Evolutionary conservation across 257 asterid species (phyloP), one percentile per base, ranked within the genome.

Genomic region (Solanum neorickii): DNA sequence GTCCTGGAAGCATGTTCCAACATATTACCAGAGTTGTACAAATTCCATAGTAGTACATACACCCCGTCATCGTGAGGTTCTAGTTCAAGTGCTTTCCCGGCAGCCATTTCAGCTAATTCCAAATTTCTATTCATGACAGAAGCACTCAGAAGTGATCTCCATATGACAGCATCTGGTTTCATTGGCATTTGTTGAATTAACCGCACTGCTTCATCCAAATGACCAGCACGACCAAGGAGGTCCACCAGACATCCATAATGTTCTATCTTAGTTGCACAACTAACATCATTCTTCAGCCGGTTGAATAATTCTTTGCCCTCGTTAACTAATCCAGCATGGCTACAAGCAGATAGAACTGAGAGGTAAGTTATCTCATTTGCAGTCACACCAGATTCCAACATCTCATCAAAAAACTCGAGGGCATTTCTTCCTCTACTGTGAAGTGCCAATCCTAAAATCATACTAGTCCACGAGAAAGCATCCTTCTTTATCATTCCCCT

Each of bases 241-340:
- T 95, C 95, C 29, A 94, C 94, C 94, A 94, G 91, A 75, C 96
- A 93, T 73, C 98, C 98, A 86, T 90, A 95, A 89, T 94, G 98
- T 89, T 91, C 94, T 23, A 95, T 87, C 76, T 83, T 86, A 21
- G 96, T 93, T 89, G 88, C 89, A 89, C 92, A 86, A 37, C 76
- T 88, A 78, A 87, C 87, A 39, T 83, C 35, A 39, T 44, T 84
- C 41, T 86, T 49, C 83, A 91, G 29, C 73, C 86, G 89, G 84
- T 93, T 78, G 46, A 96, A 94, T 69, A 94, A 86, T 82, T 62
- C 92, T 89, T 91, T 93, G n/a, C 96, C 98, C 87, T 94, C 96
- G 6, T 27, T 46, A 85, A 94, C 97, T 89, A 95, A 89, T 49
- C 98, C 98, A 35, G 95, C 88, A 78, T 95, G 98, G 92, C 91